Base-by-base conservation (phyloP, 169 alveolate species). In the Cryptosporidium bovis region DNA sequence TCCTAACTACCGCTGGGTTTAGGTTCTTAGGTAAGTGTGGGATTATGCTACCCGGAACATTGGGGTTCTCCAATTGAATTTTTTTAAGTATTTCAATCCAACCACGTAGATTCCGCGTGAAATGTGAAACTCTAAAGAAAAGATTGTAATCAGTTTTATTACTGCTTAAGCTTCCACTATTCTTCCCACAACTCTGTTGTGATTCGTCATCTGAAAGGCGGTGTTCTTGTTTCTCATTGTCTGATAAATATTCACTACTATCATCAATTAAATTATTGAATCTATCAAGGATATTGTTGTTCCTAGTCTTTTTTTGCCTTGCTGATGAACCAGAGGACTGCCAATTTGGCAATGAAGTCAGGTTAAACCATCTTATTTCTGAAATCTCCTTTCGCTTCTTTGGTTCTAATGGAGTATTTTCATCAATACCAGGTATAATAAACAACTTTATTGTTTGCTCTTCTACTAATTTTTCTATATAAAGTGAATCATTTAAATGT, bases 381-480 rank as follows among this genome's bases (percentile, higher is more conserved):
- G 95, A 90, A 53, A 95, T 95, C 83, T 95, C 97, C 56, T 95
- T 95, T 55, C 95, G 87, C 29, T 94, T 93, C 65, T 83, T 91
- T 7, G 97, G 97, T 60, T 90, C 91, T 55, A 95, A 82, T 20
- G 90, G 65, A 44, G 90, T 91, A 51, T 60, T 71, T 51, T 95
- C 98, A 48, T 90, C 92, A 46, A 95, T 90, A 55, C 97, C 97
- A 5, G 97, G 97, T 27, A 95, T 90, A 48, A 95, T 62, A 69
- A 93, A 95, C 29, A 95, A 84, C 85, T 95, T 95, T 27, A 95
- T 53, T 15, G 91, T 92, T 69, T 93, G 94, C 34, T 95, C 97
- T 40, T 91, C 91, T 48, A 91, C 93, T 56, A 83, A 82, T 27
- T 91, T 77, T 89, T 94, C 97, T 31, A 96, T 56, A 64, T 82